Conservation (phyloP, 164 flowering plant species). For the Houttuynia cordata region DNA sequence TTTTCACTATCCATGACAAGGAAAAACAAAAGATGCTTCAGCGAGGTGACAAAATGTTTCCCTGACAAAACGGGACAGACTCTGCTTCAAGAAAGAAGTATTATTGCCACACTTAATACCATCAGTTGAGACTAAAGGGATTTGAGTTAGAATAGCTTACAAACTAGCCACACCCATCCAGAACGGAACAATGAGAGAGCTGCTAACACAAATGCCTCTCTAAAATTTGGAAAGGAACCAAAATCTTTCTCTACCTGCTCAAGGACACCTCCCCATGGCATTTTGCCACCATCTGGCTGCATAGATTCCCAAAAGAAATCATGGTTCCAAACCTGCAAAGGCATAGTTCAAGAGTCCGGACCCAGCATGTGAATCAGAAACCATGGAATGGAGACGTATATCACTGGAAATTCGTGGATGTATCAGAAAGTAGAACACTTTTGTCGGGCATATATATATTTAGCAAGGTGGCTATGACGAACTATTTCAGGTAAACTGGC, state of each 20-base stretch:
- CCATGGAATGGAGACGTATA: neutral
- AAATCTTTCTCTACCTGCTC: conserved; percentile 87
- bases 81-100: neutral
- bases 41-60: too few species aligned
- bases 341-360: neutral
- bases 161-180: conserved; percentile 96
- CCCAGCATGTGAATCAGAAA: neutral
- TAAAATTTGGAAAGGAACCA: conserved; percentile 70
- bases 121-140: neutral
- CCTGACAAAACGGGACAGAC: too few species aligned
- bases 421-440: neutral
- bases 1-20: conserved; percentile 46
- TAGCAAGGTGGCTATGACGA: neutral
- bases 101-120: neutral
- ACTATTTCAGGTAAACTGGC: too few species aligned
- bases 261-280: conserved; percentile 65
- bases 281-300: conserved; percentile 86
- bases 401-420: neutral
- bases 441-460: neutral
- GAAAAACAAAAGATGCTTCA: neutral
- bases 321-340: conserved; percentile 86
- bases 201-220: conserved; percentile 51
- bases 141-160: conserved; percentile 29
- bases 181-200: conserved; percentile 75
- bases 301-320: conserved; percentile 99